phyloP scores from a whole-genome alignment of 148 eudicot genomes.

The Vaccinium darrowii region DNA sequence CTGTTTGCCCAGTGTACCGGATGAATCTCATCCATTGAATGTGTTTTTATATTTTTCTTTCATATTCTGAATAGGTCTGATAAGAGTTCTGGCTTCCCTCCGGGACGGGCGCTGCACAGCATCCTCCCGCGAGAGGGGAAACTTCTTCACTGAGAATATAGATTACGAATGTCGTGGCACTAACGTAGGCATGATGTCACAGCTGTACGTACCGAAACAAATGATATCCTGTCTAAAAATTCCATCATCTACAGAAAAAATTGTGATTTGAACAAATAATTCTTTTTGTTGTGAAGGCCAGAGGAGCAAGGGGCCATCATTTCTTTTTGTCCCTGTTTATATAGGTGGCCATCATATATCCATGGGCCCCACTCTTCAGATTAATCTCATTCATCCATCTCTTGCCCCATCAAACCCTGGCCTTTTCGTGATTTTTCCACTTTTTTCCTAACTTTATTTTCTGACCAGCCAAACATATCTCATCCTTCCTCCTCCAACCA shows the following conservation, averaged over 20 bases:
- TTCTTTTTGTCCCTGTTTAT: slow-evolving; percentile 1
- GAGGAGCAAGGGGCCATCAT: background rate
- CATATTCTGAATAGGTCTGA: too few relatives aligned
- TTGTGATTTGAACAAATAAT: background rate
- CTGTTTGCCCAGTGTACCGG: too few relatives aligned
- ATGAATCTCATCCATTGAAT: too few relatives aligned
- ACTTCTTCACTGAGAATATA: background rate
- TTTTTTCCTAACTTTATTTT: background rate
- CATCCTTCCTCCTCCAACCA: too few relatives aligned
- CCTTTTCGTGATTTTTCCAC: background rate
- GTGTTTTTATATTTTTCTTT: too few relatives aligned
- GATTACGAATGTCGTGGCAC: background rate
- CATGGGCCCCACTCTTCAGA: background rate
- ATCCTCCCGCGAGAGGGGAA: too few relatives aligned
- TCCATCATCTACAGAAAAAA: background rate
- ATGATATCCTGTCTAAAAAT: background rate
- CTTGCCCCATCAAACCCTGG: background rate
- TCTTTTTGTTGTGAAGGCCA: background rate
- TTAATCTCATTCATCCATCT: background rate
- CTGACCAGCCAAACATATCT: background rate
- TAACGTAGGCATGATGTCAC: slow-evolving; percentile 18
- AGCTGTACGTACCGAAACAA: background rate
- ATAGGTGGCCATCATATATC: slow-evolving; percentile 12
- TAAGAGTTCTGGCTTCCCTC: too few relatives aligned
- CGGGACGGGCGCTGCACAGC: too few relatives aligned